These are phyloP conservation scores for Colletotrichum tropicale DNA, from an alignment of 2,329 filamentous ascomycete genomes.

Conservation along the genomic window DNA sequence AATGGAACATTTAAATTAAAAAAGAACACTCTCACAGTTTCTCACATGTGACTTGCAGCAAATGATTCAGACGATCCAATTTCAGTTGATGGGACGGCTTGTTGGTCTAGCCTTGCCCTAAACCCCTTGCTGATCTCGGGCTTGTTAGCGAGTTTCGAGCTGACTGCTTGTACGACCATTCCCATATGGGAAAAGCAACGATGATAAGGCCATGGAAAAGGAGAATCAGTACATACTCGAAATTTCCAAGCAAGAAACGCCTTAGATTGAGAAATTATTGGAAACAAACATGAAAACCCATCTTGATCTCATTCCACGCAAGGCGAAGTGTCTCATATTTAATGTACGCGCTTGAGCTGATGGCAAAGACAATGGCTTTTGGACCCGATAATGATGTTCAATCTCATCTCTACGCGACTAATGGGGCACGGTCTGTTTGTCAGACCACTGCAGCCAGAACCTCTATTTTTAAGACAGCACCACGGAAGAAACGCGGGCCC, in stretches of 20 bases:
- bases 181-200: not conserved
- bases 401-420: not conserved
- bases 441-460: not conserved
- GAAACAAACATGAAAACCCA: not conserved
- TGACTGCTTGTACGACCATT: not conserved
- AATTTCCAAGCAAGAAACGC: accelerated
- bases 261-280: not conserved
- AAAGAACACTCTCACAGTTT: not conserved
- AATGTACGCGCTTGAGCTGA: not conserved
- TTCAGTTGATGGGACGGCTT: not conserved
- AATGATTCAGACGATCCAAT: not conserved
- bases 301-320: not conserved
- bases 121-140: not conserved
- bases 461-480: not conserved
- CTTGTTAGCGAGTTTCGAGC: not conserved
- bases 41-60: not conserved
- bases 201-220: not conserved
- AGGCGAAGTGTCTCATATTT: not conserved
- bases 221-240: not conserved
- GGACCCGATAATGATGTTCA: not conserved
- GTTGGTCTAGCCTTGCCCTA: not conserved
- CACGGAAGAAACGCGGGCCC: not conserved
- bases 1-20: not conserved
- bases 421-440: not conserved
- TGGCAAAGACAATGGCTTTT: not conserved